A percentile compares a stretch with the other conserved stretches of the same genome.
phyloP scores from a whole-genome alignment of 495 filamentous ascomycete genomes.

The Hypoxylon trugodes region DNA sequence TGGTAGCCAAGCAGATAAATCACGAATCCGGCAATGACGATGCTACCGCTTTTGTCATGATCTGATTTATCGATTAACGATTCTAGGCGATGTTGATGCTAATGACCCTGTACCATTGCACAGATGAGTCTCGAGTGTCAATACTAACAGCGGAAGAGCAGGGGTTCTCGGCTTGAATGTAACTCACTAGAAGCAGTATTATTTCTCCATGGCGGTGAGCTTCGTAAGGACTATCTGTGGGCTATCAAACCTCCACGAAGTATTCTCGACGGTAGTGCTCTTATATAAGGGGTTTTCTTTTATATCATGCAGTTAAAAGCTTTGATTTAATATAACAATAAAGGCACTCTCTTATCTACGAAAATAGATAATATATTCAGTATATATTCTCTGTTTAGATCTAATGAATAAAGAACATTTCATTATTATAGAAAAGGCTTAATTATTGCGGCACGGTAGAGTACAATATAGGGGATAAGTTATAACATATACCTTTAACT shows the following conservation, averaged over 20 bases:
- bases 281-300: too few relatives aligned
- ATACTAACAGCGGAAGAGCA: slow-evolving; percentile 24
- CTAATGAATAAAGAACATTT: neutral
- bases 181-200: slow-evolving; percentile 26
- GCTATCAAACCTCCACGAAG: too few relatives aligned
- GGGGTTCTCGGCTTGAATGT: slow-evolving; percentile 25
- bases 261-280: too few relatives aligned
- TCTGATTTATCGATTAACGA: slow-evolving; percentile 20
- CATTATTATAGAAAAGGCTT: neutral
- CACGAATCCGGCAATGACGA: slow-evolving; percentile 24
- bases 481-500: neutral
- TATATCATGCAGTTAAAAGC: too few relatives aligned
- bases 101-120: slow-evolving; percentile 15
- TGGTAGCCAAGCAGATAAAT: slow-evolving; percentile 19
- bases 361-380: too few relatives aligned
- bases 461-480: slow-evolving; percentile 2
- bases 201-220: slow-evolving; percentile 28
- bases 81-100: too few relatives aligned
- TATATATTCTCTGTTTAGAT: neutral
- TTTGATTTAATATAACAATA: too few relatives aligned
- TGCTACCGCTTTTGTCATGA: slow-evolving; percentile 19
- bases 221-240: slow-evolving; percentile 2
- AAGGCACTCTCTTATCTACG: too few relatives aligned
- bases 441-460: neutral
- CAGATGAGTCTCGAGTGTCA: slow-evolving; percentile 21